Evolutionary conservation across 371 early-diverging fungal species (phyloP), one percentile per base, ranked within the genome.

Genomic region (Mortierella sp.): DNA sequence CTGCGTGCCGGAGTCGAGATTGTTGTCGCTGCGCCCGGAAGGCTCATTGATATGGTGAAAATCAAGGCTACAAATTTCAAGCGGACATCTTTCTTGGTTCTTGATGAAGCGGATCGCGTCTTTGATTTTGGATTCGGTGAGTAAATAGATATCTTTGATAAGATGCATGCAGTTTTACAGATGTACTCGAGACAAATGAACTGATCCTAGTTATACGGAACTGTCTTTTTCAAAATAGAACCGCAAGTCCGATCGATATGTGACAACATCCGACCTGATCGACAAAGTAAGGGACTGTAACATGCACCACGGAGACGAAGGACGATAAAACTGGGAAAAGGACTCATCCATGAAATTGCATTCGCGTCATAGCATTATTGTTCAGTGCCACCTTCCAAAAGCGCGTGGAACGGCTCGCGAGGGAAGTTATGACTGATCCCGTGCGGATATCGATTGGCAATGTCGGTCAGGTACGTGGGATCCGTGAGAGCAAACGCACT

Each of bases 301-400:
- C n/a, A n/a, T n/a, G n/a, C n/a, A n/a, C n/a, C n/a, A n/a, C n/a
- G n/a, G n/a, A n/a, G n/a, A n/a, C n/a, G n/a, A n/a, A n/a, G n/a
- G n/a, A n/a, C n/a, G n/a, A n/a, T n/a, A n/a, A n/a, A n/a, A n/a
- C n/a, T n/a, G n/a, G n/a, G n/a, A n/a, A n/a, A n/a, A n/a, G n/a
- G n/a, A n/a, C n/a, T n/a, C n/a, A n/a, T n/a, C n/a, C n/a, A n/a
- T n/a, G n/a, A n/a, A n/a, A n/a, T n/a, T n/a, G n/a, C n/a, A n/a
- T n/a, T 44, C 24, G 14, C 28, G 19, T 68, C 43, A 31, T 70
- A 90, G 91, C 98, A 17, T 87, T 99, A 23, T 92, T 99, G 87
- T 99, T 99, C 92, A 96, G 96, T 80, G 99, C 99, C 0, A 99
- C 99, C 0, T 99, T 99, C 92, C 99, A 99, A 41, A 93, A 91